Base-by-base conservation (phyloP, 768 basidiomycete genomes). In the Kwoniella europaea region DNA sequence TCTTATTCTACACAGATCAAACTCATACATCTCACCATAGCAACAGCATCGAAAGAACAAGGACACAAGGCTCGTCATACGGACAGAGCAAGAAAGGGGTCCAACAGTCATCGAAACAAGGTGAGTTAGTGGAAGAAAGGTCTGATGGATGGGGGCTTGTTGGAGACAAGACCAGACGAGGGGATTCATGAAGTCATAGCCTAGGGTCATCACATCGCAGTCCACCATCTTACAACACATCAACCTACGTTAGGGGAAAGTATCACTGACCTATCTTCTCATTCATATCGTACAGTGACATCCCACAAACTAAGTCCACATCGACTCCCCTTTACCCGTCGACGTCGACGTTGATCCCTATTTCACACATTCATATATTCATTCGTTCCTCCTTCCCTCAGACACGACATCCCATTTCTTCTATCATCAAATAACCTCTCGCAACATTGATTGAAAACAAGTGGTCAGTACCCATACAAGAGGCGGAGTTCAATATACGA, bases 291-390 rank as follows among this genome's bases (percentile, higher is more conserved):
- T 35, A 35, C 35, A 35, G 35, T 6, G 35, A 35, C 35, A 35
- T 35, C 5, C 35, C 35, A 35, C 35, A 35, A 53, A 10, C 3
- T 7, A 53, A 53, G 20, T 20, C 52, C 5, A 15, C 52, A 53
- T 53, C 20, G 9, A 53, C 15, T 53, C 15, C 52, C 54, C 20
- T 4, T n/a, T 22, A 20, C 20, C 54, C n/a, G 27, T 24, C 27
- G 15, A 20, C 57, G 57, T 35, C 57, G 29, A 58, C 57, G 57
- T 58, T 27, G 57, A 58, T 56, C 3, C 54, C 15, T n/a, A 56
- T 35, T 35, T n/a, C n/a, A 56, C 54, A 22, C 54, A 56, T 27
- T 27, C 54, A 56, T 56, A 13, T 9, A 56, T 56, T 22, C 57
- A 56, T 56, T 56, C 57, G 57, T 58, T 35, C 22, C 57, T 16